phyloP scores from a whole-genome alignment of 2,329 filamentous ascomycete genomes.

The Byssothecium circinans region DNA sequence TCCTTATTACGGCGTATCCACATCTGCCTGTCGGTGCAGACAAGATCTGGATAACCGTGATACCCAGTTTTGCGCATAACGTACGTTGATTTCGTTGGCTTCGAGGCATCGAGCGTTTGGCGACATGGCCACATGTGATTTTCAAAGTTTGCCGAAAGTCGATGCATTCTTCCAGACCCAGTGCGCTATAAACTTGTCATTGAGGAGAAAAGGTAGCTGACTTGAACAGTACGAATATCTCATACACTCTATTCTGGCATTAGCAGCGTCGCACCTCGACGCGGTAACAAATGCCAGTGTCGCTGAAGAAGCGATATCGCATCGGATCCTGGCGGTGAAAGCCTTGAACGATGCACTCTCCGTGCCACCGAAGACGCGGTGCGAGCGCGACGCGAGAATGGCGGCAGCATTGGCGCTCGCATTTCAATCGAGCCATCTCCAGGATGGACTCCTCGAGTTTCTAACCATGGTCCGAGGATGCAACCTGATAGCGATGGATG shows the following conservation, averaged over 20 bases:
- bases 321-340: constrained; percentile 66
- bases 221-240: constrained; percentile 61
- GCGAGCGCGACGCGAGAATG: constrained; percentile 42
- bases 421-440: constrained; percentile 43
- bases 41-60: constrained; percentile 66
- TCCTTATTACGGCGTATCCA: constrained; percentile 63
- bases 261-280: constrained; percentile 67
- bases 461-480: constrained; percentile 44
- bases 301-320: constrained; percentile 60
- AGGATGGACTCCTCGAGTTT: constrained; percentile 42
- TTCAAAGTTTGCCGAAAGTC: not conserved
- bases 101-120: not conserved
- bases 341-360: constrained; percentile 43
- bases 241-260: constrained; percentile 70
- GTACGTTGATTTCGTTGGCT: constrained; percentile 45
- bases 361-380: constrained; percentile 31
- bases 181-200: not conserved
- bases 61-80: constrained; percentile 68
- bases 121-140: not conserved
- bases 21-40: constrained; percentile 67
- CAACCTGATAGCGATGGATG: constrained; percentile 37
- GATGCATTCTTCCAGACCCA: not conserved
- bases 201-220: constrained; percentile 10
- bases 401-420: constrained; percentile 41
- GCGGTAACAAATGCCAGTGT: constrained; percentile 54